A percentile compares a stretch with the other conserved stretches of the same genome.
Evolutionary conservation across 164 flowering plant species (phyloP).

Genomic region (Taxillus chinensis): DNA sequence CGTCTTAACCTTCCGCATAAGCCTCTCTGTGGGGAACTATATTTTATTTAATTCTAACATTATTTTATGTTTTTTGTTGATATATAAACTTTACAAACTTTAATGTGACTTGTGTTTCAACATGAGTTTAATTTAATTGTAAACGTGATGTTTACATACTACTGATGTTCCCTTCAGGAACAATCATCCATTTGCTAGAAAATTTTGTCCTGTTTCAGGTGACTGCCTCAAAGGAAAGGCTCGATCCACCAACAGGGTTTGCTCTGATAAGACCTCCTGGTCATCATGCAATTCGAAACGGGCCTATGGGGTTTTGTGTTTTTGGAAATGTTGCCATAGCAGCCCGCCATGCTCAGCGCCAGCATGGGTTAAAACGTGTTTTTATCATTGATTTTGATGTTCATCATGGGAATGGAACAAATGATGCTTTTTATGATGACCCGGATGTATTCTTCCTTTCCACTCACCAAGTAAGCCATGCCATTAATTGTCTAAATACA

Average conservation of each 20-base stretch:
- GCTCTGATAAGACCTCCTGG: slow-evolving; percentile 94
- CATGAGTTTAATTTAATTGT: background rate
- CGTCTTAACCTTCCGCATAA: slow-evolving; percentile 27
- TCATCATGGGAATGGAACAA: slow-evolving; percentile 98
- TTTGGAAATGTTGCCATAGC: slow-evolving; percentile 94
- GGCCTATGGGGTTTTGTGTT: slow-evolving; percentile 99
- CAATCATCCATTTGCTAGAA: slow-evolving; percentile 7
- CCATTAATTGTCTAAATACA: too few relatives aligned
- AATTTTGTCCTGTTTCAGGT: slow-evolving; percentile 42
- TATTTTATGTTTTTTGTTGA: background rate
- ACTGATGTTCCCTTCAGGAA: slow-evolving; percentile 4
- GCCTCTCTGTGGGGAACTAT: slow-evolving; percentile 10
- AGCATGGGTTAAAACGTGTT: slow-evolving; percentile 72
- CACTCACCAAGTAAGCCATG: slow-evolving; percentile 72
- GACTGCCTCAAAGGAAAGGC: slow-evolving; percentile 41
- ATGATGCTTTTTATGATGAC: slow-evolving; percentile 88
- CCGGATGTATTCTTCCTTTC: slow-evolving; percentile 91
- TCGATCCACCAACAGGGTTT: slow-evolving; percentile 70
- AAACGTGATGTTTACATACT: background rate
- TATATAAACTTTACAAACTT: background rate
- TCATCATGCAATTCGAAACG: slow-evolving; percentile 93
- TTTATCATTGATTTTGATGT: slow-evolving; percentile 96
- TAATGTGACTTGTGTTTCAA: background rate
- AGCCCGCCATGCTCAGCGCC: slow-evolving; percentile 88
- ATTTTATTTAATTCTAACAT: background rate